phyloP scores from a whole-genome alignment of 2,329 filamentous ascomycete species.

The Pseudogymnoascus sp. region DNA sequence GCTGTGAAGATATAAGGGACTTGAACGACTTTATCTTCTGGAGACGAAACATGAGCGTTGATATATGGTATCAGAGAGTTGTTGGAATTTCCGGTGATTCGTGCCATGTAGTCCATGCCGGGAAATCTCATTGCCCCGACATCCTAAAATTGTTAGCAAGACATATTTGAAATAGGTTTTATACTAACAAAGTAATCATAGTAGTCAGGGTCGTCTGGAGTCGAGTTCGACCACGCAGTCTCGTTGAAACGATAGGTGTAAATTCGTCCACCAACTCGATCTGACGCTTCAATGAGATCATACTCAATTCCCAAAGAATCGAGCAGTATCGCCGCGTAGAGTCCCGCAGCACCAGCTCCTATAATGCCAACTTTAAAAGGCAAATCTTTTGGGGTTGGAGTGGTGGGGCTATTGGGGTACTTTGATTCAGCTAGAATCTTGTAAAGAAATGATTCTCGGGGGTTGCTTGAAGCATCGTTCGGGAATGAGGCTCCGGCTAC shows the following conservation, averaged over 20 bases:
- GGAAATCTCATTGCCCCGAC: slow-evolving; percentile 36
- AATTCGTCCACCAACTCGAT: slow-evolving; percentile 29
- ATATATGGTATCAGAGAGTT: slow-evolving; percentile 10
- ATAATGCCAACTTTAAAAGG: slow-evolving; percentile 27
- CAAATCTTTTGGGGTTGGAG: not conserved
- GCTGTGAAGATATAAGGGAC: slow-evolving; percentile 12
- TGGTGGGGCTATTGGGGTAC: not conserved
- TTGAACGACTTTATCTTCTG: not conserved
- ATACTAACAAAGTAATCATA: slow-evolving; percentile 26
- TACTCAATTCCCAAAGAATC: slow-evolving; percentile 24
- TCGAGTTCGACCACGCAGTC: not conserved
- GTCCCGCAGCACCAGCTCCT: slow-evolving; percentile 31
- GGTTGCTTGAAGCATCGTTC: not conserved
- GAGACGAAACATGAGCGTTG: not conserved
- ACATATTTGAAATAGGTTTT: not conserved
- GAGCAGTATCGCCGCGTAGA: slow-evolving; percentile 31
- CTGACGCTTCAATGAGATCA: slow-evolving; percentile 31
- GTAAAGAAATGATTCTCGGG: not conserved
- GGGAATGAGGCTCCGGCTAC: not conserved
- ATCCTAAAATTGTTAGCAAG: not conserved
- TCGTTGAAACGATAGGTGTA: slow-evolving; percentile 30
- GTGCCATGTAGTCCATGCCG: slow-evolving; percentile 26
- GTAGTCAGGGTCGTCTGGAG: slow-evolving; percentile 27
- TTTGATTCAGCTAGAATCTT: not conserved
- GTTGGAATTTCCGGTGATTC: slow-evolving; percentile 16